A percentile compares a stretch with the other conserved stretches of the same genome.
phyloP scores from a whole-genome alignment of 768 basidiomycete genomes.

The Pilatotrama ljubarskyi region DNA sequence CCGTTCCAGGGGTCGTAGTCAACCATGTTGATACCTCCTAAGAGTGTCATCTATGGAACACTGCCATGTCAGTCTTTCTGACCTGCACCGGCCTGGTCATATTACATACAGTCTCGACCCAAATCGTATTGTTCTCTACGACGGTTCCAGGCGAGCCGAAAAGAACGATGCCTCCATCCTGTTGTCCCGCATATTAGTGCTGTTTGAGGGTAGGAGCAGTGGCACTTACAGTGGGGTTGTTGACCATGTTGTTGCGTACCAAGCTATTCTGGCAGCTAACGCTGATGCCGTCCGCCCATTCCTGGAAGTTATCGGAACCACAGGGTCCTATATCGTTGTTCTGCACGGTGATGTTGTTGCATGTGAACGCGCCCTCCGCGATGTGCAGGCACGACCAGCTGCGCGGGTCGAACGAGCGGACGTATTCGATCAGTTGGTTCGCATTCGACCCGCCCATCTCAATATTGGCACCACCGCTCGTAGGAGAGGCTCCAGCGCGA shows the following conservation, averaged over 20 bases:
- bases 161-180: conserved; percentile 76
- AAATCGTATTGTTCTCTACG: conserved; percentile 77
- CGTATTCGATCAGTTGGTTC: conserved; percentile 74
- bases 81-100: not conserved
- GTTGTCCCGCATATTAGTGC: not conserved
- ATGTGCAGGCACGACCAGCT: conserved; percentile 85
- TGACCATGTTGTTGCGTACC: conserved; percentile 68
- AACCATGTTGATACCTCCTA: conserved; percentile 80
- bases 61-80: not conserved
- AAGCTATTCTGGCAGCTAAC: conserved; percentile 63
- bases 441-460: conserved; percentile 81
- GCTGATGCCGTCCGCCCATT: conserved; percentile 87
- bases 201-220: not conserved
- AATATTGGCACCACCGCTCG: conserved; percentile 71
- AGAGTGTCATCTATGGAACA: conserved; percentile 54
- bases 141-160: conserved; percentile 75
- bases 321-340: conserved; percentile 86
- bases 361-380: conserved; percentile 64
- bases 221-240: conserved; percentile 53
- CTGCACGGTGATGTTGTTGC: conserved; percentile 64
- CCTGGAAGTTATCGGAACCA: conserved; percentile 59
- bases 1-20: conserved; percentile 70
- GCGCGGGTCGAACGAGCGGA: conserved; percentile 73
- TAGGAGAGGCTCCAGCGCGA: conserved; percentile 52
- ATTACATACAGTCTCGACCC: conserved; percentile 59